Evolutionary conservation across 306 rosid genomes (phyloP).

Genomic region (Trichosanthes cucumerina): DNA sequence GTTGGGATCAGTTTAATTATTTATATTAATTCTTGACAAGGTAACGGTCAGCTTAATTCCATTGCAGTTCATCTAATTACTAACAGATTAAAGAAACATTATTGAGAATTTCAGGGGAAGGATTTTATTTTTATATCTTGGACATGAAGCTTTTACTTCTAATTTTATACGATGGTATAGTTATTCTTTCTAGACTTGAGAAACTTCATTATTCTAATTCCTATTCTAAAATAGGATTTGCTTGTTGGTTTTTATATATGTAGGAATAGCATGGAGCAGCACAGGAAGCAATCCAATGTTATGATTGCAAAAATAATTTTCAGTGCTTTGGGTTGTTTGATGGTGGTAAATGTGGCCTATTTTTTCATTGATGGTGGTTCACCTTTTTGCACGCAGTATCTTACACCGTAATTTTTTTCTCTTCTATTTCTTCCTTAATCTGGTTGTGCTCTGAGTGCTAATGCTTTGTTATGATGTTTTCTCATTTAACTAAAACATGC

Average conservation of each 20-base stretch:
- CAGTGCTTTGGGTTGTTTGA: conserved; percentile 43
- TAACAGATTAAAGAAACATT: too few species aligned
- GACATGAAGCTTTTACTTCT: background rate
- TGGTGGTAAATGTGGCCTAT: conserved; percentile 59
- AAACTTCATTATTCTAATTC: background rate
- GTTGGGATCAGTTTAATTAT: too few species aligned
- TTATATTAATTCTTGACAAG: too few species aligned
- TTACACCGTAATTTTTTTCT: conserved; percentile 61
- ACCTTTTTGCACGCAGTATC: conserved; percentile 60
- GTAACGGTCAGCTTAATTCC: too few species aligned
- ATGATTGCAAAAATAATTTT: conserved; percentile 42
- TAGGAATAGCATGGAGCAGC: conserved; percentile 36
- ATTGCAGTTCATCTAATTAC: too few species aligned
- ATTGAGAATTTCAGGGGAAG: too few species aligned
- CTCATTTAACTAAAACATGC: background rate
- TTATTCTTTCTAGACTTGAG: background rate
- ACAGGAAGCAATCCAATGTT: conserved; percentile 22
- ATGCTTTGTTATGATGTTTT: background rate
- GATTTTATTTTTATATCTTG: background rate
- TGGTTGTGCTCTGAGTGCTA: background rate
- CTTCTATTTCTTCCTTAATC: background rate
- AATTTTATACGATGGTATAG: background rate
- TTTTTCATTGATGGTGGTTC: conserved; percentile 50
- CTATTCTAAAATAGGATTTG: background rate
- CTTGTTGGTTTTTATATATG: background rate